Base-by-base conservation (phyloP, 306 rosid genomes). In the Castanea mollissima region DNA sequence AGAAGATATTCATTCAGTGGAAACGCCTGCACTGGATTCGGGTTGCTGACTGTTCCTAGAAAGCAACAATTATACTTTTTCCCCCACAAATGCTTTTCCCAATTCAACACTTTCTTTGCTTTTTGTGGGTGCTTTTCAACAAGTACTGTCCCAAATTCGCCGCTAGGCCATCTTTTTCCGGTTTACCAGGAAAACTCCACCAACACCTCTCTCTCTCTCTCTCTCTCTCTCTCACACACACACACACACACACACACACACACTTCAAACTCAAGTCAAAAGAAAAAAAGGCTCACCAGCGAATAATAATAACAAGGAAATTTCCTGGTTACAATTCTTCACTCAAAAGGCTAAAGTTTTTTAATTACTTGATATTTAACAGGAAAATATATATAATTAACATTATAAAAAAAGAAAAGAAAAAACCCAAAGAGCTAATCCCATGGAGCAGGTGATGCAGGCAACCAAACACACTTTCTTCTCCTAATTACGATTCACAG, bases 371-470 rank as follows among this genome's bases (percentile, higher is more conserved):
- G 72, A 63, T 34, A 67, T 35, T 34, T 19, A 34, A 59, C 31
- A 31, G 1, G 23, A 51, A 23, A 14, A 55, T 35, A 49, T 49
- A 49, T 10, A 49, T 10, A 49, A 12, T 10, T 55, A 75, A 78
- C 27, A 32, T 38, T 49, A 65, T 2, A 44, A 35, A 31, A 5
- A 51, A 41, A 35, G 35, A 55, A 34, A 34, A 1, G 31, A 63
- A 73, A 11, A 65, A 46, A 38, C 31, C 56, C 64, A 80, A 75
- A 70, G 80, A 85, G 92, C 76, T 88, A 84, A 82, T 79, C 85
- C 71, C 83, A 73, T 9, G 75, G 87, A 85, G 91, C 75, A 76
- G 80, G 83, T 86, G 80, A 83, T 86, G 80, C 35, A 57, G 18
- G 79, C 70, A 25, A 83, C 59, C 54, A 12, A 72, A 56, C 79